A percentile compares a stretch with the other conserved stretches of the same genome.
phyloP scores from a whole-genome alignment of 169 alveolate species.

The Plasmodium cynomolgi region DNA sequence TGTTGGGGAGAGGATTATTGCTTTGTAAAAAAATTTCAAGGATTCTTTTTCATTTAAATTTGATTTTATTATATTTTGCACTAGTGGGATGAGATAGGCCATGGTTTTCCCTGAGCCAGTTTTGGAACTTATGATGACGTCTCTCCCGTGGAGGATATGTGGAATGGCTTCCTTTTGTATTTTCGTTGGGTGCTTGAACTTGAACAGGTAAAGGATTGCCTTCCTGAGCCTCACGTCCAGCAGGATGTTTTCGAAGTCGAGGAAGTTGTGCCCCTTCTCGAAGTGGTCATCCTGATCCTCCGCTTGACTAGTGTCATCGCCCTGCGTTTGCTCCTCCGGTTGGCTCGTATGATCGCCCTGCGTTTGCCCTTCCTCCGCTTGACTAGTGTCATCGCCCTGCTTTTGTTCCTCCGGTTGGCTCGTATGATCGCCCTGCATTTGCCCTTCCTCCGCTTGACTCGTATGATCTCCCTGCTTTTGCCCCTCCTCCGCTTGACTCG shows the following conservation, averaged over 20 bases:
- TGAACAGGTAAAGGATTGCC: constrained; percentile 40
- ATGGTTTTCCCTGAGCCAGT: constrained; percentile 87
- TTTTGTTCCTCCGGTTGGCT: not conserved
- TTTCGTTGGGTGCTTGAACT: constrained; percentile 34
- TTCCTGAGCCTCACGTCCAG: constrained; percentile 65
- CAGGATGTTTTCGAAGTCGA: constrained; percentile 36
- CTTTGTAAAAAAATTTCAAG: constrained; percentile 67
- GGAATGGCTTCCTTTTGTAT: constrained; percentile 77
- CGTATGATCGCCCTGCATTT: not conserved
- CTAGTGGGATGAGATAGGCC: constrained; percentile 82
- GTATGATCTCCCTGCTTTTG: not conserved
- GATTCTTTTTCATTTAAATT: constrained; percentile 37
- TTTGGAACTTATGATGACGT: constrained; percentile 79
- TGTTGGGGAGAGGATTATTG: constrained; percentile 82
- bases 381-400: not conserved
- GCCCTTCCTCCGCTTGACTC: not conserved
- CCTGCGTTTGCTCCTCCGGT: not conserved
- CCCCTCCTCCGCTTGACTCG: not conserved
- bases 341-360: not conserved
- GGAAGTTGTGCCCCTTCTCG: constrained; percentile 30
- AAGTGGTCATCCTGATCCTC: constrained; percentile 7
- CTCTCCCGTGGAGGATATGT: constrained; percentile 79
- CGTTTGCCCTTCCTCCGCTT: not conserved
- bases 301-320: not conserved
- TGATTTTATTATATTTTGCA: constrained; percentile 55